Evolutionary conservation across 2,329 filamentous ascomycete genomes (phyloP), one percentile per base, ranked within the genome.

Genomic region (Phialocephala subalpina): DNA sequence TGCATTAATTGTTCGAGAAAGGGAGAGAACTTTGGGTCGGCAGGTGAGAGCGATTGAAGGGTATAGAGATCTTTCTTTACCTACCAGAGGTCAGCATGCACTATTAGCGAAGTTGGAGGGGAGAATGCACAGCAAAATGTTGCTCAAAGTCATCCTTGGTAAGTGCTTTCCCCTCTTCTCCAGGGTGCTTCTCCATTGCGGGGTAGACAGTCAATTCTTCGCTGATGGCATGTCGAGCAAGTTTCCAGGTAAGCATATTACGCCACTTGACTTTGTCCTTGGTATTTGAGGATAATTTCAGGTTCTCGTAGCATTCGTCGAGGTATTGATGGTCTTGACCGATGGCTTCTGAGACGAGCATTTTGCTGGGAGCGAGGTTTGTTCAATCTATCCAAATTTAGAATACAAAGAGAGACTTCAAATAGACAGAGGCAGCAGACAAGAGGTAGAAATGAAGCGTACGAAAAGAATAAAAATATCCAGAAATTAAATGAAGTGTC

Each of bases 121-220:
- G 3, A 9, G 18, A 11, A 61, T 25, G 35, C 63, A 69, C 65
- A 35, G 60, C 49, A 53, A 82, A 80, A 69, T 86, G 83, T 65
- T 85, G 80, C 2, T 76, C 69, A 11, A 84, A 79, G 71, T 87
- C 83, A 53, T 80, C 79, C 16, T 84, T 80, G 0, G 83, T 82
- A 68, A 84, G 74, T 1, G 74, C 68, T 38, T 79, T 77, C 55
- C 84, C 84, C 52, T 78, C 70, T 0, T 77, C 73, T 1, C 78
- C 74, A 20, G 87, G 68, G 62, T 84, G 74, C 64, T 82, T 81
- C 70, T 86, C 83, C 20, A 87, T 77, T 1, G 82, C 84, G 0
- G 86, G 85, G 66, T 87, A 87, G 0, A 87, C 77, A 11, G 87
- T 77, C 0, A 84, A 71, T 68, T 85, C 82, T 66, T 85, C 82